Conservation (phyloP, 2,329 filamentous ascomycete genomes). For the Colletotrichum caudatum region DNA sequence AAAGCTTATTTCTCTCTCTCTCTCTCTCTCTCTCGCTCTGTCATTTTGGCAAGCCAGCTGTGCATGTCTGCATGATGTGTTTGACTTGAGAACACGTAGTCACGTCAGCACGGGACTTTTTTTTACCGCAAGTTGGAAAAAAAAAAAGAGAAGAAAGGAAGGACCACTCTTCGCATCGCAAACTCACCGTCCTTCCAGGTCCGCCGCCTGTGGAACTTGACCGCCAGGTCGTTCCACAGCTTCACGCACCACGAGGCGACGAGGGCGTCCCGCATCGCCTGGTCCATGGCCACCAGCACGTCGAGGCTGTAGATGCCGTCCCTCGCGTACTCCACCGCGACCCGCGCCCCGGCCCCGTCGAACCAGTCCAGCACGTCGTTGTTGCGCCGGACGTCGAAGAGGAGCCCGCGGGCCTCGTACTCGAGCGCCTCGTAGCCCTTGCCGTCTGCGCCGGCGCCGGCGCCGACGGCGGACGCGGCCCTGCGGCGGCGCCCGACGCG, state of each 20-base stretch:
- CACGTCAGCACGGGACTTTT: background rate
- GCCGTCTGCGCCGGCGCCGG: slow-evolving; percentile 3
- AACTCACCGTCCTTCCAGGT: slow-evolving; percentile 36
- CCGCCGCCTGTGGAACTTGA: slow-evolving; percentile 20
- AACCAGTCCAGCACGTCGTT: slow-evolving; percentile 50
- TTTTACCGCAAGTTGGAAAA: background rate
- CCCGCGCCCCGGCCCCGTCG: slow-evolving; percentile 43
- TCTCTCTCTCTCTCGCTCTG: background rate
- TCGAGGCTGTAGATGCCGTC: slow-evolving; percentile 48
- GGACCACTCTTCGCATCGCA: too few relatives aligned
- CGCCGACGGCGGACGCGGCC: background rate
- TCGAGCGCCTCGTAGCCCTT: slow-evolving; percentile 44
- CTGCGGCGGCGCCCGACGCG: slow-evolving; percentile 18
- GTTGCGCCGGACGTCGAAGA: slow-evolving; percentile 49
- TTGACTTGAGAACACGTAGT: slow-evolving; percentile 3
- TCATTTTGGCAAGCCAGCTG: slow-evolving; percentile 19
- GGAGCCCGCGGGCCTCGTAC: slow-evolving; percentile 42
- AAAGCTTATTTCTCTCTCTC: background rate
- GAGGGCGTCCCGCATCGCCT: slow-evolving; percentile 49
- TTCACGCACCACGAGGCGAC: slow-evolving; percentile 53
- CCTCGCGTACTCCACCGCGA: slow-evolving; percentile 51
- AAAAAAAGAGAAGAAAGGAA: background rate
- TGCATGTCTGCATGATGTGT: slow-evolving; percentile 33
- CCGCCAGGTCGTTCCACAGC: slow-evolving; percentile 51
- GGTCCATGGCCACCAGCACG: slow-evolving; percentile 49